A percentile compares a stretch with the other conserved stretches of the same genome.
Conservation (phyloP, 1,284 basidiomycete species). For the Papiliotrema laurentii region DNA sequence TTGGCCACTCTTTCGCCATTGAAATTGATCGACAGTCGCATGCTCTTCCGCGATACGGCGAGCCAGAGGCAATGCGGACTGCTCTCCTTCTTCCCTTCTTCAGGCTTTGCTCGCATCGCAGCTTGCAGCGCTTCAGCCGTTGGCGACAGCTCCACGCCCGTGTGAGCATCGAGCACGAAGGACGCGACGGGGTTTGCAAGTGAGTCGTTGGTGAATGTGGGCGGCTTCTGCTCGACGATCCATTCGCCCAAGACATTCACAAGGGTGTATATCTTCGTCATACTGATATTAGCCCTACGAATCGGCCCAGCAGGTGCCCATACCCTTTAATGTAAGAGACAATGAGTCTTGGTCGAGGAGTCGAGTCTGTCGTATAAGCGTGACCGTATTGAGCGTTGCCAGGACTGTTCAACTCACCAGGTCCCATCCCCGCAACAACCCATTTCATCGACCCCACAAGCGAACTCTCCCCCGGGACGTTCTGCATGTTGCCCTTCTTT, state of each 20-base stretch:
- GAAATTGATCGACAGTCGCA: slow-evolving; percentile 47
- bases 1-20: slow-evolving; percentile 48
- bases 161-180: slow-evolving; percentile 62
- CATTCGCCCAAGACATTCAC: slow-evolving; percentile 52
- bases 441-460: slow-evolving; percentile 59
- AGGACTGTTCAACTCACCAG: slow-evolving; percentile 51
- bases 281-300: slow-evolving; percentile 12
- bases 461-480: slow-evolving; percentile 39
- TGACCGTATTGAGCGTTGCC: slow-evolving; percentile 4
- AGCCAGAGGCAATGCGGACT: slow-evolving; percentile 51
- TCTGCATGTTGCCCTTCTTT: slow-evolving; percentile 43
- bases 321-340: slow-evolving; percentile 59
- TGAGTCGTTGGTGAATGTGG: slow-evolving; percentile 47
- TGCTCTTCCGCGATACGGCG: slow-evolving; percentile 37
- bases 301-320: slow-evolving; percentile 1
- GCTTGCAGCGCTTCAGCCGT: slow-evolving; percentile 48
- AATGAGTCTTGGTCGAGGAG: slow-evolving; percentile 59
- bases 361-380: slow-evolving; percentile 50
- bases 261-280: slow-evolving; percentile 58
- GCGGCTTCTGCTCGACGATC: slow-evolving; percentile 54
- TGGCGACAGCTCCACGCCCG: slow-evolving; percentile 54
- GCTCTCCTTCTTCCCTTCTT: slow-evolving; percentile 32
- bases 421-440: slow-evolving; percentile 58
- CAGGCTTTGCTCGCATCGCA: slow-evolving; percentile 29
- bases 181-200: slow-evolving; percentile 55